Percentiles rank a stretch among this genome's conserved stretches.
Conservation (phyloP, 345 rosid genomes). For the Rhizophora apiculata region DNA sequence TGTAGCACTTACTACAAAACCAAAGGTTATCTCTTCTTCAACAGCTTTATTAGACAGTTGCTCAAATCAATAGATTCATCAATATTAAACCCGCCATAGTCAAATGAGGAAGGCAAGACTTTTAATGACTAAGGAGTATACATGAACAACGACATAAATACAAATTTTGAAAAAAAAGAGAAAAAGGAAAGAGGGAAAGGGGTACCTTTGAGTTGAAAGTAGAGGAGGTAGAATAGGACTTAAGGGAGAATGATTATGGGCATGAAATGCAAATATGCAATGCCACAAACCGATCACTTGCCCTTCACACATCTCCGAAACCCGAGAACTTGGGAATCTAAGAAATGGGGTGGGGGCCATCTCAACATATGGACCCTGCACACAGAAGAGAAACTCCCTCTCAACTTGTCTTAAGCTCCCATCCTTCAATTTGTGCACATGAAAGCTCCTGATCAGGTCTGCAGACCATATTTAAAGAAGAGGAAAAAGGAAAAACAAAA, state of each 20-base stretch:
- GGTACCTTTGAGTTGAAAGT: slow-evolving; percentile 23
- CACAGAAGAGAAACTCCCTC: slow-evolving; percentile 31
- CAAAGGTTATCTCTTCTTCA: too few species aligned
- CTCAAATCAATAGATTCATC: too few species aligned
- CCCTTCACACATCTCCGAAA: slow-evolving; percentile 25
- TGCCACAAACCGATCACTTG: slow-evolving; percentile 33
- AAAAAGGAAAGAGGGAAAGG: not conserved
- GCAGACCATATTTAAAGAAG: slow-evolving; percentile 2
- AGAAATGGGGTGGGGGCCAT: slow-evolving; percentile 30
- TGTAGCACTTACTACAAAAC: too few species aligned
- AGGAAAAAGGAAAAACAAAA: not conserved
- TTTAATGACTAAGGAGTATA: too few species aligned
- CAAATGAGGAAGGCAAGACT: too few species aligned
- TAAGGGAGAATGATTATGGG: slow-evolving; percentile 7
- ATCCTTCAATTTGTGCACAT: slow-evolving; percentile 31
- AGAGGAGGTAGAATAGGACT: slow-evolving; percentile 17
- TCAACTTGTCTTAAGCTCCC: slow-evolving; percentile 26
- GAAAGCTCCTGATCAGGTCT: slow-evolving; percentile 41
- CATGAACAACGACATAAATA: too few species aligned
- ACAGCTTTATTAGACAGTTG: too few species aligned
- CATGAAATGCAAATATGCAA: slow-evolving; percentile 31
- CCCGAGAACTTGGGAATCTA: slow-evolving; percentile 17
- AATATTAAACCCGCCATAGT: too few species aligned
- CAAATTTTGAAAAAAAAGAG: not conserved
- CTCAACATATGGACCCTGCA: slow-evolving; percentile 27